Conservation (phyloP, 1,139 yeast genomes). For the Meyerozyma athensensis region DNA sequence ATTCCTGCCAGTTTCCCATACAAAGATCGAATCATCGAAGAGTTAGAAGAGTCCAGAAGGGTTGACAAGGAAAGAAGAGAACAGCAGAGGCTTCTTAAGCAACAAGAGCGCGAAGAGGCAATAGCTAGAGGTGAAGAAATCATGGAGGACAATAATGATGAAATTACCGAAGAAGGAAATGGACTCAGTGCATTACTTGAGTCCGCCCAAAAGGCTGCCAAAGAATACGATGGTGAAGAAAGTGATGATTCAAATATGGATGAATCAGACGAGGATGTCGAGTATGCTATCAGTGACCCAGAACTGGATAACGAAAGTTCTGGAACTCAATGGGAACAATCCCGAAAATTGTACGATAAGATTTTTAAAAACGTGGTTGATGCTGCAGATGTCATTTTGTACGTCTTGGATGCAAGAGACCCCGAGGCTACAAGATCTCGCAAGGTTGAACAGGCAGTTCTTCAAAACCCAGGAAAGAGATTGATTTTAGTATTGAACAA, state of each 20-base stretch:
- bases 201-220: constrained; percentile 85
- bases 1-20: constrained; percentile 94
- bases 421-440: constrained; percentile 93
- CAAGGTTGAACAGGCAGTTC: constrained; percentile 84
- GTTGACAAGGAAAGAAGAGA: constrained; percentile 59
- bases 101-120: constrained; percentile 45
- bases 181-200: constrained; percentile 79
- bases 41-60: constrained; percentile 71
- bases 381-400: constrained; percentile 82
- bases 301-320: constrained; percentile 42
- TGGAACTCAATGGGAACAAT: constrained; percentile 52
- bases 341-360: constrained; percentile 90
- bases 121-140: constrained; percentile 38
- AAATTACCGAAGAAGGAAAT: constrained; percentile 43
- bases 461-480: constrained; percentile 74
- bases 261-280: constrained; percentile 36
- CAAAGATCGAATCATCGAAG: constrained; percentile 75
- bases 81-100: constrained; percentile 40
- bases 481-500: constrained; percentile 82
- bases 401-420: constrained; percentile 95
- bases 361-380: constrained; percentile 80
- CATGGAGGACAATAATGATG: constrained; percentile 34
- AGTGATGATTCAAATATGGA: constrained; percentile 41
- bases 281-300: constrained; percentile 37
- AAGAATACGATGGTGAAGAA: constrained; percentile 56